phyloP scores from a whole-genome alignment of 805 yeast species.

The Zygosaccharomyces kombuchaensis region DNA sequence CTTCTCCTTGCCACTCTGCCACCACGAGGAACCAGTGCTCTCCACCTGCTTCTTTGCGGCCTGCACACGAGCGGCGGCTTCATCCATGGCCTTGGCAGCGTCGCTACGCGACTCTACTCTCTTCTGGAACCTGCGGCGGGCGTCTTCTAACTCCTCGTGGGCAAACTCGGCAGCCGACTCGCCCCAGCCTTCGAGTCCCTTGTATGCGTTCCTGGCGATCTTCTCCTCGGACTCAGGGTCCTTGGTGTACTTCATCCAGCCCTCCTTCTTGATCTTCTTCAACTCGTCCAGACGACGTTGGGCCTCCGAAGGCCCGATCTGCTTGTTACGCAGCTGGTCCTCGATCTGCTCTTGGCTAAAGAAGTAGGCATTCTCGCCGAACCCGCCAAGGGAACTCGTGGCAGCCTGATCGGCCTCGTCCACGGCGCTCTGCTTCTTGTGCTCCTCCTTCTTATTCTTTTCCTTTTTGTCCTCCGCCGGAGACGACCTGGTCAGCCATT shows the following conservation, averaged over 20 bases:
- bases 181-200: slow-evolving; percentile 45
- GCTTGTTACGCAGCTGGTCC: slow-evolving; percentile 20
- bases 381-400: slow-evolving; percentile 38
- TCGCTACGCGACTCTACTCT: slow-evolving; percentile 35
- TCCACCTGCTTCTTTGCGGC: slow-evolving; percentile 37
- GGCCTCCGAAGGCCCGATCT: slow-evolving; percentile 32
- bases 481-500: slow-evolving; percentile 21
- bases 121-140: slow-evolving; percentile 35
- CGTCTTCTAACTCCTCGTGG: slow-evolving; percentile 39
- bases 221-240: slow-evolving; percentile 30
- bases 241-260: slow-evolving; percentile 31
- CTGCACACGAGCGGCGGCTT: slow-evolving; percentile 29
- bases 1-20: slow-evolving; percentile 38
- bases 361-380: slow-evolving; percentile 44
- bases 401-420: slow-evolving; percentile 32
- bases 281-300: slow-evolving; percentile 35
- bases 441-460: background rate
- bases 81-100: slow-evolving; percentile 36
- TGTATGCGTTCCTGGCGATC: slow-evolving; percentile 35
- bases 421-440: background rate
- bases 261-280: slow-evolving; percentile 34
- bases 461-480: slow-evolving; percentile 9
- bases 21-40: slow-evolving; percentile 36
- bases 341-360: slow-evolving; percentile 38
- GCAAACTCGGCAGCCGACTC: slow-evolving; percentile 42